Evolutionary conservation across 306 rosid species (phyloP).

Genomic region (Elaeagnus macrophylla): DNA sequence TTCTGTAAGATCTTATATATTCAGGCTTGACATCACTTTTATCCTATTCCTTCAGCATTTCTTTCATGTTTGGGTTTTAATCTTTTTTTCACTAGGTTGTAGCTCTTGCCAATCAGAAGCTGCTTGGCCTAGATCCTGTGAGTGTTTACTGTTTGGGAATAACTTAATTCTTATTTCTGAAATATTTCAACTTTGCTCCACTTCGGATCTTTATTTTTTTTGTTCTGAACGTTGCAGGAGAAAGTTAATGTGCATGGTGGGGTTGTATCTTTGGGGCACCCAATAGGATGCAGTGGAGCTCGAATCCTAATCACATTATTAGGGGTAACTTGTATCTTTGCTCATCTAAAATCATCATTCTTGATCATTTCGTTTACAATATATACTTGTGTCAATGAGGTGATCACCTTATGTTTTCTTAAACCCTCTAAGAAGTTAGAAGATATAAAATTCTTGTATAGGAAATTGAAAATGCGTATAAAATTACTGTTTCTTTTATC

Average conservation of each 20-base stretch:
- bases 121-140: conserved; percentile 79
- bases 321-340: conserved; percentile 56
- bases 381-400: no score
- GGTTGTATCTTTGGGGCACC: conserved; percentile 93
- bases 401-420: no score
- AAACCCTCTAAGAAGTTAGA: no score
- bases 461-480: background rate
- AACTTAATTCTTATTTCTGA: conserved; percentile 2
- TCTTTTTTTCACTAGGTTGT: conserved; percentile 56
- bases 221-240: conserved; percentile 46
- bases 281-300: conserved; percentile 96
- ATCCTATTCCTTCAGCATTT: conserved; percentile 9
- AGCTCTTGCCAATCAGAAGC: conserved; percentile 83
- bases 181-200: conserved; percentile 5
- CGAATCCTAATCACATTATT: conserved; percentile 78
- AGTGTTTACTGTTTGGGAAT: conserved; percentile 33
- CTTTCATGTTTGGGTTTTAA: conserved; percentile 4
- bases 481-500: background rate
- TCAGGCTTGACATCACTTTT: background rate
- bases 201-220: conserved; percentile 10
- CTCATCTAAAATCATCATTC: background rate
- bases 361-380: background rate
- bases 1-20: conserved; percentile 44
- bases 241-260: conserved; percentile 80
- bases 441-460: background rate